Evolutionary conservation across 2,329 filamentous ascomycete species (phyloP), one percentile per base, ranked within the genome.

Genomic region (Endothia cerciana): DNA sequence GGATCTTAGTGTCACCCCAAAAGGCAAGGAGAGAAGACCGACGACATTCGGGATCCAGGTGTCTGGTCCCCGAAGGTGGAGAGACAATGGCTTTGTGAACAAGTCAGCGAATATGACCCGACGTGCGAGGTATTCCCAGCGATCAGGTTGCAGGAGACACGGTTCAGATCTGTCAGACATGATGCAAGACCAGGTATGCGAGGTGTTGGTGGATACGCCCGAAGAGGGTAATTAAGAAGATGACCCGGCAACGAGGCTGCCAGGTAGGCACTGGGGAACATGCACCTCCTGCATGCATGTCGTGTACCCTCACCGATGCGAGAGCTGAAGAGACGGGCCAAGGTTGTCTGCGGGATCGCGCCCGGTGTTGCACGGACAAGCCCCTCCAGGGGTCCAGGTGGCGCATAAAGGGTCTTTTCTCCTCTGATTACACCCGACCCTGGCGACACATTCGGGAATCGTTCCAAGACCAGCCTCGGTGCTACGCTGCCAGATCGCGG

Each of bases 21-120:
- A 43, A 51, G 62, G 47, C 59, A 55, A 58, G 60, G 25, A 53
- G 64, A 65, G 38, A 47, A 56, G 45, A 59, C 65, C 65, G 65
- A 67, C 43, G 30, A 67, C 40, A 41, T 67, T 67, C 65, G 65
- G 65, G 45, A 38, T 55, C 45, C 53, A 62, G 43, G 15, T 55
- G 28, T 45, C 58, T 25, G 59, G 57, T 15, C 49, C 45, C 58
- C 62, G 65, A 60, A 55, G 33, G 30, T 41, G 62, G 57, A 57
- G 61, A 66, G 56, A 62, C 62, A 67, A 47, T 60, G 36, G 62
- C 56, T 58, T 49, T 40, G 47, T 38, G 19, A 15, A 41, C 15
- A 10, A 51, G 45, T 28, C 17, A 53, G 22, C 38, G 57, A n/a
- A 36, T 40, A 59, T 17, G 19, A 38, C 51, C 28, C 43, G n/a